These are phyloP conservation scores for Canavalia gladiata DNA, from an alignment of 306 rosid genomes.

Conservation along the genomic window DNA sequence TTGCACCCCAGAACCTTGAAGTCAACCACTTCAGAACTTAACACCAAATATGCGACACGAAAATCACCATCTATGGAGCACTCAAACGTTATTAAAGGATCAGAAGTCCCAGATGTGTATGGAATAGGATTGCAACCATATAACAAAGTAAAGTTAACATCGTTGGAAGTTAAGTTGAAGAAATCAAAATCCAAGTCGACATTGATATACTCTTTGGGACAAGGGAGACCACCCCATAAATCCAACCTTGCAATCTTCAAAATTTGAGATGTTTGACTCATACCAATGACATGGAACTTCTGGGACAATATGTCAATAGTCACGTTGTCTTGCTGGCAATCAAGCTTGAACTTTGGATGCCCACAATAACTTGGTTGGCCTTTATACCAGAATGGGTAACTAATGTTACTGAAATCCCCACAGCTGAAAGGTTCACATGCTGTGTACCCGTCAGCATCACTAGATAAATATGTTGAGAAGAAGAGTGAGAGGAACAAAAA, in stretches of 20 bases:
- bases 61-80: conserved; percentile 34
- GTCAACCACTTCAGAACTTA: neutral
- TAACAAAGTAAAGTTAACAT: conserved; percentile 38
- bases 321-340: conserved; percentile 43
- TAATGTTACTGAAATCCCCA: conserved; percentile 43
- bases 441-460: conserved; percentile 35
- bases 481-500: conserved; percentile 42
- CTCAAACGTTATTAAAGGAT: neutral
- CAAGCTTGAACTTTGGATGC: conserved; percentile 47
- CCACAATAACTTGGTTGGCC: conserved; percentile 53
- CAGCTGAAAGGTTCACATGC: conserved; percentile 53
- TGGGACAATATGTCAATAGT: conserved; percentile 38
- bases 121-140: conserved; percentile 37
- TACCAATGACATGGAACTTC: conserved; percentile 41
- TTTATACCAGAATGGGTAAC: conserved; percentile 59
- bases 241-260: conserved; percentile 53
- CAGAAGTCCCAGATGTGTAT: neutral
- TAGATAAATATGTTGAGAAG: conserved; percentile 31
- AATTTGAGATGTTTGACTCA: neutral
- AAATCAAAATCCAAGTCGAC: conserved; percentile 34
- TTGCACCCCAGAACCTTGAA: conserved; percentile 14
- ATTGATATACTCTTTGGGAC: conserved; percentile 19
- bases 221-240: conserved; percentile 31
- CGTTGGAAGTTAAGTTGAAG: conserved; percentile 46
- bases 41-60: neutral